These are phyloP conservation scores for Ajuga chamaepitys DNA, from an alignment of 257 asterid genomes.

Conservation along the genomic window DNA sequence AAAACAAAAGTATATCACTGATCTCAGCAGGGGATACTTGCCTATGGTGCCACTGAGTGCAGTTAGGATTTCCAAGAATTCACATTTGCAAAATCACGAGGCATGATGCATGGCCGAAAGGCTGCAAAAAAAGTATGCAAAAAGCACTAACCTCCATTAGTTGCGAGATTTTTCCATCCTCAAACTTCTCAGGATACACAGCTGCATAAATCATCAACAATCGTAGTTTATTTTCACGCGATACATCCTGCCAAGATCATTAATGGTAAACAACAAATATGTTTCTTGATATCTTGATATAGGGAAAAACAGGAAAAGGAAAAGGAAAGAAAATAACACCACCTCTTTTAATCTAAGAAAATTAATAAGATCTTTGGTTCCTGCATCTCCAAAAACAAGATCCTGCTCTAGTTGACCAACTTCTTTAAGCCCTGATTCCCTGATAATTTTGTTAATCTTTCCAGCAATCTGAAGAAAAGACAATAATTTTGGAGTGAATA, in stretches of 20 bases:
- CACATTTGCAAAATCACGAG: neutral
- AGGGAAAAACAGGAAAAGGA: conserved; percentile 4
- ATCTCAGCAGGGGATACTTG: neutral
- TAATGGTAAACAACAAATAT: conserved; percentile 7
- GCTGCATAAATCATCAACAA: conserved; percentile 96
- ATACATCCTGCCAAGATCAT: conserved; percentile 57
- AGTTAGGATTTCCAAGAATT: neutral
- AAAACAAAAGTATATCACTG: neutral
- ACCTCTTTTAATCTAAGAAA: conserved; percentile 81
- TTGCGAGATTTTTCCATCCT: conserved; percentile 77
- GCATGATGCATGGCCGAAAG: neutral
- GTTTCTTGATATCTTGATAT: neutral
- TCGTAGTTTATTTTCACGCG: conserved; percentile 87
- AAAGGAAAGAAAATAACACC: neutral
- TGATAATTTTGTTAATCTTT: conserved; percentile 68
- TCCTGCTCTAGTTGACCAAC: conserved; percentile 96
- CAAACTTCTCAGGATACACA: conserved; percentile 87
- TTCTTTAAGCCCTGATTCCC: conserved; percentile 81
- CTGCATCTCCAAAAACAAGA: conserved; percentile 98
- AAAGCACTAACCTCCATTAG: conserved; percentile 68
- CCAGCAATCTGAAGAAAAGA: conserved; percentile 71
- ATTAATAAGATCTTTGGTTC: conserved; percentile 82
- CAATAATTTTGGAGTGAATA: neutral
- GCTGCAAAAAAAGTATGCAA: neutral
- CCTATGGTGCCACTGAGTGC: neutral